Evolutionary conservation across 2,329 filamentous ascomycete species (phyloP), one percentile per base, ranked within the genome.

Genomic region (Fusarium armeniacum): DNA sequence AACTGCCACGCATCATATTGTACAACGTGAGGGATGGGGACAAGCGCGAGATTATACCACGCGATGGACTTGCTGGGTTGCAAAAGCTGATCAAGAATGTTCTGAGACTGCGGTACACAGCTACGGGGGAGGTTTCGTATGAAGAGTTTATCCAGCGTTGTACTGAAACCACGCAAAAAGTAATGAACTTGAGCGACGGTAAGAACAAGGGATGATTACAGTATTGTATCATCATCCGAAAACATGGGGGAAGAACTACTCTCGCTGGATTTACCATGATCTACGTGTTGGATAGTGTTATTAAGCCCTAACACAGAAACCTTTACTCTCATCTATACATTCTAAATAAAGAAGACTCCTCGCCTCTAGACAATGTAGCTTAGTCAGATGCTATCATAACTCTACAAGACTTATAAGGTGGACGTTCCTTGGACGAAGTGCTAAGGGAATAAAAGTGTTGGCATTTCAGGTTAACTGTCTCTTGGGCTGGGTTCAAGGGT

Each of bases 11-110:
- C 12, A 65, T 69, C 8, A 51, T 77, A 5, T 53, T 77, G n/a
- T 77, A 67, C 53, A 77, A 77, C 22, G 69, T 76, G 30, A 69
- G 71, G 15, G 69, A 74, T 24, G 76, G 76, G 26, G 72, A 75
- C 20, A 75, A 74, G 46, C 58, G 51, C 43, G 66, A 73, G 46
- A 69, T 77, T 30, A 62, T 26, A 22, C 54, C 69, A 15, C 54
- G 20, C 0, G 1, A 52, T 43, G 67, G 70, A 26, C n/a, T 15
- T 15, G 38, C 45, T 24, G 60, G 64, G 4, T 45, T 72, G 12
- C 22, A 7, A 22, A 20, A 18, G 7, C 52, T 77, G 38, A 51
- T 75, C 15, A 52, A 62, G 22, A 56, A 61, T 15, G 43, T 75
- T 20, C 41, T 77, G 20, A 57, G 54, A 35, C 55, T 65, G 15